Base-by-base conservation (phyloP, 2,329 filamentous ascomycete genomes). In the Colletotrichum trifolii region DNA sequence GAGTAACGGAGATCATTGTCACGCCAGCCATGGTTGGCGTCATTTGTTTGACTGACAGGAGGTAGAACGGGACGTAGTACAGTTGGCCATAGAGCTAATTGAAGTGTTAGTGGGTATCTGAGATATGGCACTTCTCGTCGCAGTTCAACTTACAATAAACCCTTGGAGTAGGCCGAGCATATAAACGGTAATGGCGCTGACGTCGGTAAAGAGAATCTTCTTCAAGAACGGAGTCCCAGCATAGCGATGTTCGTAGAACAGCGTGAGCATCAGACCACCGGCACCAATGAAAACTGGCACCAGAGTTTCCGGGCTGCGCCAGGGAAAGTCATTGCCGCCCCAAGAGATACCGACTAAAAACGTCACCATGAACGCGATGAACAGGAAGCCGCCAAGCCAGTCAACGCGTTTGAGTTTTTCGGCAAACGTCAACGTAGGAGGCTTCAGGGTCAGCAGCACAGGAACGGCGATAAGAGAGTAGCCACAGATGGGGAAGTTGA, bases 331-430 rank as follows among this genome's bases (percentile, higher is more conserved):
- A 3, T 78, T 74, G 3, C 83, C 83, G 2, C 78, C 83, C 73
- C 78, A 83, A 4, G 78, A 81, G n/a, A 85, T 74, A 0, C 81
- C 77, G 4, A 84, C 72, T 6, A 86, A 78, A 13, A 85, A 77
- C 6, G 79, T 74, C 8, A 81, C 78, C 6, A 79, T 73, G 2
- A 79, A 78, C 1, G 71, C 74, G 2, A 81, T 81, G 68, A 86
- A 80, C 11, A 84, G 60, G n/a, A 76, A 69, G 1, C 78, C 79
- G 3, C 83, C 84, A 3, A 81, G 42, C 70, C 77, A 82, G 68
- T 87, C 84, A 33, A 83, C 76, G 0, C 79, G 73, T 15, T 60
- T 64, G 8, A 81, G 69, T 57, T 80, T 79, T 53, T 75, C 67
- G 25, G 36, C 50, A 9, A 78, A 64, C 0, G 75, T 77, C 2